Percentiles rank a stretch among this genome's conserved stretches.
These are phyloP conservation scores for Amyloporia xantha DNA, from an alignment of 768 basidiomycete species.

Conservation along the genomic window DNA sequence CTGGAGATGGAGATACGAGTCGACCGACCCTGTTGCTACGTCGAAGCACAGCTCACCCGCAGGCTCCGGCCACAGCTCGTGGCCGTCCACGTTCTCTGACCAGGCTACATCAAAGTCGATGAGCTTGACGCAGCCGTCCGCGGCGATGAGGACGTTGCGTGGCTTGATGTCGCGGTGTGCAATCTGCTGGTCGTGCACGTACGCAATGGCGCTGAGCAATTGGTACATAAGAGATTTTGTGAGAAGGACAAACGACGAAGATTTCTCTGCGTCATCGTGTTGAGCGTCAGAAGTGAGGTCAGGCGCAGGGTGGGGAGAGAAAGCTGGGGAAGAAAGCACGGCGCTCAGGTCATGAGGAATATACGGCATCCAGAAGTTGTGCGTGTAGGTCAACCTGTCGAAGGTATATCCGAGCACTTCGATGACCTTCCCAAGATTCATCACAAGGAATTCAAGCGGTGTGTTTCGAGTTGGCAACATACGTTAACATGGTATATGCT, in stretches of 20 bases:
- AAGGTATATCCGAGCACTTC: conserved; percentile 38
- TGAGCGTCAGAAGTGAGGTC: conserved; percentile 12
- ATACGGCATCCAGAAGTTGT: conserved; percentile 68
- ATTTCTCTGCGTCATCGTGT: conserved; percentile 9
- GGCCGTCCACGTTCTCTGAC: conserved; percentile 21
- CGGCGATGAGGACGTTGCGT: conserved; percentile 63
- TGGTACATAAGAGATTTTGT: conserved; percentile 64
- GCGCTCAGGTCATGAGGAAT: conserved; percentile 44
- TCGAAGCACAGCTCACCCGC: conserved; percentile 64
- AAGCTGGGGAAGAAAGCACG: conserved; percentile 42
- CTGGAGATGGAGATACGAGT: no score
- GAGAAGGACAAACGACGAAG: conserved; percentile 49
- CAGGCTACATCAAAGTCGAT: conserved; percentile 84
- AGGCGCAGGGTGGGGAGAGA: conserved; percentile 36
- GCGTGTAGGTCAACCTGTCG: conserved; percentile 30
- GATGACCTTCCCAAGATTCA: conserved; percentile 45
- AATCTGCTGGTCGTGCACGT: conserved; percentile 58
- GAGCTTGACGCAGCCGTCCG: conserved; percentile 56
- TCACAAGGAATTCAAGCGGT: not conserved
- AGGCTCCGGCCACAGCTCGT: conserved; percentile 61
- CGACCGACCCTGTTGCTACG: conserved; percentile 80
- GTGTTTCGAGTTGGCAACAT: not conserved
- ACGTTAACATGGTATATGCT: conserved; percentile 22
- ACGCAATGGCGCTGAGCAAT: conserved; percentile 53
- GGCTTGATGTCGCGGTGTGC: conserved; percentile 91